These are phyloP conservation scores for Camelina hispida DNA, from an alignment of 345 rosid genomes.

Conservation along the genomic window DNA sequence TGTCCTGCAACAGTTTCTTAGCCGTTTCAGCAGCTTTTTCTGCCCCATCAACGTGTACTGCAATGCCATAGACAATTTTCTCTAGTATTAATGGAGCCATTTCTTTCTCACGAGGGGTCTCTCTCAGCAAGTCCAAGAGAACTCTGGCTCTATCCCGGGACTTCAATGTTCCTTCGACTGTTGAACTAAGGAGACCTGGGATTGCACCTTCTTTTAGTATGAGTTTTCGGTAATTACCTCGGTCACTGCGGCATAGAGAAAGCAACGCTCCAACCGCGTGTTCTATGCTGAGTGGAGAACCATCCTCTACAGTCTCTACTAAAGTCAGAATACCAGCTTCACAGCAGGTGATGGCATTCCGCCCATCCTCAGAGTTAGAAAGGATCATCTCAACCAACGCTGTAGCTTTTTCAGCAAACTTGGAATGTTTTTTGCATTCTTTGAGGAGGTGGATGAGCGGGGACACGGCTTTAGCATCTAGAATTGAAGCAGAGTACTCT, in stretches of 20 bases:
- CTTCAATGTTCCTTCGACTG: slow-evolving; percentile 66
- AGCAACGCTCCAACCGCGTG: slow-evolving; percentile 72
- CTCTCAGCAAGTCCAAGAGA: slow-evolving; percentile 73
- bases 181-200: slow-evolving; percentile 72
- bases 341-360: slow-evolving; percentile 54
- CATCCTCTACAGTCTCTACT: slow-evolving; percentile 80
- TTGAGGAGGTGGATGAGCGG: slow-evolving; percentile 72
- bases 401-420: slow-evolving; percentile 74
- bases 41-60: slow-evolving; percentile 60
- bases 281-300: slow-evolving; percentile 66
- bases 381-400: slow-evolving; percentile 69
- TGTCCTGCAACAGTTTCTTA: slow-evolving; percentile 65
- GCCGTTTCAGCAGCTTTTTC: slow-evolving; percentile 77
- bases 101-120: slow-evolving; percentile 63
- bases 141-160: slow-evolving; percentile 70
- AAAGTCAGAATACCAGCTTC: slow-evolving; percentile 69
- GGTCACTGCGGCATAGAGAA: slow-evolving; percentile 58
- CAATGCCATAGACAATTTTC: slow-evolving; percentile 67
- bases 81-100: slow-evolving; percentile 59
- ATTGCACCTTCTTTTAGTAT: slow-evolving; percentile 81
- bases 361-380: slow-evolving; percentile 69
- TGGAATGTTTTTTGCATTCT: slow-evolving; percentile 77
- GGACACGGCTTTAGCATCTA: slow-evolving; percentile 63
- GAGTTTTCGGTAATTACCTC: slow-evolving; percentile 64
- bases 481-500: slow-evolving; percentile 50